Base-by-base conservation (phyloP, 257 asterid genomes). In the Nicotiana sylvestris region DNA sequence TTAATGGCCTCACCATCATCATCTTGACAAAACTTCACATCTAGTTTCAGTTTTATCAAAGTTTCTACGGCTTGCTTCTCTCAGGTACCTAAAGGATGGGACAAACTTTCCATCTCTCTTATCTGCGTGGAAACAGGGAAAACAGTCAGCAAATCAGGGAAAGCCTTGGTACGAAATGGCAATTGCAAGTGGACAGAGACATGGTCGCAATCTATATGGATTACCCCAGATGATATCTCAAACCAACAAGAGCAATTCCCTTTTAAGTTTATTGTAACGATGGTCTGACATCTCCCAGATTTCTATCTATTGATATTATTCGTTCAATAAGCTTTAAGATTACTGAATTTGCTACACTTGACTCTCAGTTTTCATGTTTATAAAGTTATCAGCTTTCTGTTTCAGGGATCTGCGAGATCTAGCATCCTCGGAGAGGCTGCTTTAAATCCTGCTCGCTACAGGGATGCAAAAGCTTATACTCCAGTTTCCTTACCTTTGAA, bases 41-140 rank as follows among this genome's bases (percentile, higher is more conserved):
- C 80, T 15, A 7, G 9, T 76, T 21, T 25, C 37, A 67, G 46
- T 60, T 30, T 17, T 49, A 18, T 61, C 15, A n/a, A 15, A 68
- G 11, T 29, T 81, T 21, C 39, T 37, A 35, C 29, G 16, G 35
- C 39, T 76, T 67, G 56, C 51, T 18, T 85, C 51, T 81, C 56
- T 25, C 86, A 88, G 92, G 91, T 89, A 30, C 91, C 91, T 2
- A 89, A 88, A 87, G 93, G 91, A 64, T 90, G 91, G 93, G 91
- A 90, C 87, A 86, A 84, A 80, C 83, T 90, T 58, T 82, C 69
- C 61, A 30, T 90, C 30, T 88, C 91, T 72, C 81, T 88, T 43
- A 30, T 85, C 80, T 86, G 89, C 66, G 60, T 81, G 35, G 91
- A 88, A 82, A 82, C 90, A 60, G 91, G 88, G 30, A 86, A 88